Percentiles rank a stretch among this genome's conserved stretches.
phyloP scores from a whole-genome alignment of 2,329 filamentous ascomycete genomes.

The Nectriaceae sp. region DNA sequence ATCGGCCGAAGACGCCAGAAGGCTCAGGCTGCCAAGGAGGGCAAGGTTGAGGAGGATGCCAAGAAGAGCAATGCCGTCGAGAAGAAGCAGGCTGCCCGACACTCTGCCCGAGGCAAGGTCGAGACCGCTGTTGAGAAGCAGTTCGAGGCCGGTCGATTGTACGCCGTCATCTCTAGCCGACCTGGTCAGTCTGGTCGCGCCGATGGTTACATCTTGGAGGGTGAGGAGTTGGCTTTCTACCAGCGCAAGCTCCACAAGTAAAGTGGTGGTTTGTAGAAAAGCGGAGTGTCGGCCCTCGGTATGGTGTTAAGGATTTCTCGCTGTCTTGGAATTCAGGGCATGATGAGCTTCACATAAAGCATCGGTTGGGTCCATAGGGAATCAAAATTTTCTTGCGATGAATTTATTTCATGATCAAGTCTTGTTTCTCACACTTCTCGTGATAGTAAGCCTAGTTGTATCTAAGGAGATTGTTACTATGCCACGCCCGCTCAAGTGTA shows the following conservation, averaged over 20 bases:
- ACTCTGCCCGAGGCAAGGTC: conserved; percentile 85
- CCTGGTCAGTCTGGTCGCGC: conserved; percentile 96
- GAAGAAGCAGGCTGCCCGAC: conserved; percentile 94
- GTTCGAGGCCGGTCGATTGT: conserved; percentile 98
- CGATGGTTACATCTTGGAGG: conserved; percentile 98
- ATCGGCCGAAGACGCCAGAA: conserved; percentile 90
- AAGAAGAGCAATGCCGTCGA: conserved; percentile 97
- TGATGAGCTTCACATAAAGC: conserved; percentile 40
- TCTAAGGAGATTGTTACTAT: conserved; percentile 10
- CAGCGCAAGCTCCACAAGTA: conserved; percentile 99
- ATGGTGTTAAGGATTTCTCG: conserved; percentile 43
- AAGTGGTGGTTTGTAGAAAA: conserved; percentile 36
- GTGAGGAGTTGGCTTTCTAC: conserved; percentile 99
- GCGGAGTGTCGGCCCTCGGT: conserved; percentile 30
- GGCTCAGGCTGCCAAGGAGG: conserved; percentile 64
- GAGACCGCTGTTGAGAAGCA: conserved; percentile 92
- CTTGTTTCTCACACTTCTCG: conserved; percentile 15
- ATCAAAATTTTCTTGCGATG: conserved; percentile 37
- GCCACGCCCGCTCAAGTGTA: conserved; percentile 5
- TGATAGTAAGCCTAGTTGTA: conserved; percentile 11
- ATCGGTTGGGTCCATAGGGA: conserved; percentile 41
- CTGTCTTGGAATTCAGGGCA: conserved; percentile 36
- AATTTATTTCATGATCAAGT: conserved; percentile 34
- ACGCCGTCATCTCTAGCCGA: conserved; percentile 87
- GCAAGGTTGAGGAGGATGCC: conserved; percentile 65